Base-by-base conservation (phyloP, 1,284 basidiomycete species). In the Papiliotrema nemorosa region DNA sequence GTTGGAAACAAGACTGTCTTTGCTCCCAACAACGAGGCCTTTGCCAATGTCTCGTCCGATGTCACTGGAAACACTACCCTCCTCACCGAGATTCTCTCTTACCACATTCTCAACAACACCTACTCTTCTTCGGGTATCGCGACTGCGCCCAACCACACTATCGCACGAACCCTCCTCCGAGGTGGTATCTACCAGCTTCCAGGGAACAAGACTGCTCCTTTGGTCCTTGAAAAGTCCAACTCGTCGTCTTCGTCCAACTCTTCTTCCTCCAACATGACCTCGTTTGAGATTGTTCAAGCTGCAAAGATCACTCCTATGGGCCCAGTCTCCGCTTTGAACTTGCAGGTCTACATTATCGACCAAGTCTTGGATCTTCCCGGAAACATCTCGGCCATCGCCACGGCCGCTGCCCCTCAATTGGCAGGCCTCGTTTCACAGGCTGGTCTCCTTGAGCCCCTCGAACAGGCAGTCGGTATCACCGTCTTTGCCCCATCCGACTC, bases 401-500 rank as follows among this genome's bases (percentile, higher is more conserved):
- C 61, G 3, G 67, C 76, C 3, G 58, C 77, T 22, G 54, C 70
- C 44, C 65, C 75, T n/a, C 53, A 77, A 3, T 45, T 78, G 4
- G 58, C 70, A 5, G 62, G 64, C 24, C 66, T 76, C 6, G 72
- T 76, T 45, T 55, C 70, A 39, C 66, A 62, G 7, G 53, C 71
- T 7, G 73, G 76, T 12, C 59, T 81, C n/a, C 69, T 79, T 24
- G 60, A 75, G 21, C 60, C 74, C 27, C 54, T 83, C 18, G 70
- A 74, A 9, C 54, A 58, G 1, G 63, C 76, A 3, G 68, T 62
- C n/a, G 87, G 86, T 3, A 78, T 85, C 54, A 89, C 87, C 1
- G 62, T 88, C 43, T 88, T 89, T 66, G 81, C 82, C 1, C 87
- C 86, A 3, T 78, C 75, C 52, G 77, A 84, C 58, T 69, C 69